These are phyloP conservation scores for Panicum virgatum DNA, from an alignment of 202 grass and related monocot species.

Conservation along the genomic window DNA sequence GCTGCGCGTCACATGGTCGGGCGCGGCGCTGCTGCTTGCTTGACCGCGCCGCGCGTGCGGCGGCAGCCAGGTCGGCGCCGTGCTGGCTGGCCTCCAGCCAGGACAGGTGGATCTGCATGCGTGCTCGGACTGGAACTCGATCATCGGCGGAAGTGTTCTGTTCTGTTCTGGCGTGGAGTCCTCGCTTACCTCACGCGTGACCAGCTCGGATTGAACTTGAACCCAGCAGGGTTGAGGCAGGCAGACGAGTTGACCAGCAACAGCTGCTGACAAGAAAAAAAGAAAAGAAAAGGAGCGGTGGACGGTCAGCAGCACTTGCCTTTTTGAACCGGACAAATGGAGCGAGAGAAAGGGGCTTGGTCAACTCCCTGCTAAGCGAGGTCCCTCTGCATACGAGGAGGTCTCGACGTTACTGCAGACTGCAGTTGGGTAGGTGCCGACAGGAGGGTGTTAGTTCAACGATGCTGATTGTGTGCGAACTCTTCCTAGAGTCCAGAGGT, in stretches of 20 bases:
- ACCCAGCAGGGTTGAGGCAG: neutral
- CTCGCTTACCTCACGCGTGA: neutral
- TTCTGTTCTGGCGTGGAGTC: neutral
- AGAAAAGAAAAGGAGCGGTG: neutral
- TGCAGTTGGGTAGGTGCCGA: slow-evolving; percentile 1
- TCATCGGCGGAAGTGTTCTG: neutral
- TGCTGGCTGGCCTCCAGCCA: neutral
- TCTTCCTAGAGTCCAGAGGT: slow-evolving; percentile 4
- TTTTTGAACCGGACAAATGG: too few species aligned
- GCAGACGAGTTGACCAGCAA: neutral
- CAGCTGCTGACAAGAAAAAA: neutral
- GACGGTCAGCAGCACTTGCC: neutral
- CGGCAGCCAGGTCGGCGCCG: neutral
- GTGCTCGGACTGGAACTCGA: neutral
- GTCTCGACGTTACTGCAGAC: neutral
- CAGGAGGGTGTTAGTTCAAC: slow-evolving; percentile 1
- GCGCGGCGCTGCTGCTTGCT: neutral
- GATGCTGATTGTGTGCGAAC: neutral
- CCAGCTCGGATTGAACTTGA: neutral
- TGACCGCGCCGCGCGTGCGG: neutral
- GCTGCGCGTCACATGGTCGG: neutral
- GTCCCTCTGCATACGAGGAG: neutral
- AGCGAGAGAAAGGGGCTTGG: too few species aligned
- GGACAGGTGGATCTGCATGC: slow-evolving; percentile 13
- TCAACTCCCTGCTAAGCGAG: neutral